These are phyloP conservation scores for Hortiboletus rubellus DNA, from an alignment of 1,284 basidiomycete species.

Conservation along the genomic window DNA sequence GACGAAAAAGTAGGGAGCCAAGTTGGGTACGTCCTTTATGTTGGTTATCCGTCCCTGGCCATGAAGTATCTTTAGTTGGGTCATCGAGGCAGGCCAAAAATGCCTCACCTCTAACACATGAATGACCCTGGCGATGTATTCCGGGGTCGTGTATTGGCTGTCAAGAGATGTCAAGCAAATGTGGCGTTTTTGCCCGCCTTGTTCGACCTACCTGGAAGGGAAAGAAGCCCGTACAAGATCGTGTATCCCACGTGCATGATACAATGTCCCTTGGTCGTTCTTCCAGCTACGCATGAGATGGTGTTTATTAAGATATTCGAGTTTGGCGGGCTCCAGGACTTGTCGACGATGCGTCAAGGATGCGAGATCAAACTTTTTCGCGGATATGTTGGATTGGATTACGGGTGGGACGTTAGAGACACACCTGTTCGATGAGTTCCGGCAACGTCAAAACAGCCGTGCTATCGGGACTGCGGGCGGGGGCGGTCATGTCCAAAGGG, in stretches of 20 bases:
- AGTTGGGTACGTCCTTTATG: constrained; percentile 63
- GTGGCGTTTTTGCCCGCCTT: neutral
- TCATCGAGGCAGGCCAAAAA: neutral
- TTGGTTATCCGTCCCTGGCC: constrained; percentile 67
- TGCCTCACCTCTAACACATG: constrained; percentile 49
- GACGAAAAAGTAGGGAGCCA: constrained; percentile 76
- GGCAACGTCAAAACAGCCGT: constrained; percentile 63
- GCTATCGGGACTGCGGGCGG: constrained; percentile 56
- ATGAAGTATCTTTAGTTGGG: neutral
- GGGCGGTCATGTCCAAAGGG: constrained; percentile 17
- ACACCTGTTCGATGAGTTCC: constrained; percentile 64
- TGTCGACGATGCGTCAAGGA: constrained; percentile 74
- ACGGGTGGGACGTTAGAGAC: constrained; percentile 5
- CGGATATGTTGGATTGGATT: neutral
- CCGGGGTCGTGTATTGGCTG: constrained; percentile 51
- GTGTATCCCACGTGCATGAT: constrained; percentile 51
- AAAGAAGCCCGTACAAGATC: constrained; percentile 45
- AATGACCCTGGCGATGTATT: constrained; percentile 61
- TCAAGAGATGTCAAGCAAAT: neutral
- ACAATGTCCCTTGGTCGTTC: constrained; percentile 44
- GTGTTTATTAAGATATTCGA: constrained; percentile 77
- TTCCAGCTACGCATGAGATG: constrained; percentile 58
- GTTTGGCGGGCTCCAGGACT: constrained; percentile 67
- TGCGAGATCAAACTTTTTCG: constrained; percentile 63
- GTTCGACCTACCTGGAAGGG: constrained; percentile 37